Conservation (phyloP, 371 early-diverging fungal genomes). For the Mortierella sp. region DNA sequence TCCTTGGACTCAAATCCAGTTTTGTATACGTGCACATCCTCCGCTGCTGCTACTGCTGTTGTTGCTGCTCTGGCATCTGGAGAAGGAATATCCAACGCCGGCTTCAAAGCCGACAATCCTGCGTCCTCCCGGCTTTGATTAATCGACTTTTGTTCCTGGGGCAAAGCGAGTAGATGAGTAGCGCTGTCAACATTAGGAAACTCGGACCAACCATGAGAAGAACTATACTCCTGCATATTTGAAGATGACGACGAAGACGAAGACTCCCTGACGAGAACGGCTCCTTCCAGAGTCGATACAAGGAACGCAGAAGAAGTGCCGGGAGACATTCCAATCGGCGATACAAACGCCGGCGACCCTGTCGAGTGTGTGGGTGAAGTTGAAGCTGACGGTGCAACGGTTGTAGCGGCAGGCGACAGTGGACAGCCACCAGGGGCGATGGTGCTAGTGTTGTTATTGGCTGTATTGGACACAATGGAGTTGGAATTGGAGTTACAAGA, state of each 20-base stretch:
- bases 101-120: not conserved
- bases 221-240: not conserved
- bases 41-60: too few relatives aligned
- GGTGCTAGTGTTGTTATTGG: too few relatives aligned
- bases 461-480: too few relatives aligned
- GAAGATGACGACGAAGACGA: not conserved
- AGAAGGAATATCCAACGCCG: not conserved
- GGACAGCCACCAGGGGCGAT: too few relatives aligned
- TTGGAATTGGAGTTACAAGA: too few relatives aligned
- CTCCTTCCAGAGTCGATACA: slow-evolving; percentile 15
- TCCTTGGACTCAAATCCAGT: not conserved
- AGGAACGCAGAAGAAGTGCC: slow-evolving; percentile 13
- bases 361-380: slow-evolving; percentile 8
- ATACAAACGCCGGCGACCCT: slow-evolving; percentile 6
- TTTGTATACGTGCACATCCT: too few relatives aligned
- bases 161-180: not conserved
- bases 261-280: slow-evolving; percentile 8
- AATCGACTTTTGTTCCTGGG: slow-evolving; percentile 21
- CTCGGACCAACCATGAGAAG: too few relatives aligned
- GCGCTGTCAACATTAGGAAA: slow-evolving; percentile 12
- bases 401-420: not conserved
- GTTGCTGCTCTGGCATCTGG: too few relatives aligned
- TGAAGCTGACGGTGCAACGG: slow-evolving; percentile 5
- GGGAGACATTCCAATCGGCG: slow-evolving; percentile 19
- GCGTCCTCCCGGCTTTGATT: slow-evolving; percentile 2